Conservation (phyloP, 129 eudicot species). For the Silybum marianum region DNA sequence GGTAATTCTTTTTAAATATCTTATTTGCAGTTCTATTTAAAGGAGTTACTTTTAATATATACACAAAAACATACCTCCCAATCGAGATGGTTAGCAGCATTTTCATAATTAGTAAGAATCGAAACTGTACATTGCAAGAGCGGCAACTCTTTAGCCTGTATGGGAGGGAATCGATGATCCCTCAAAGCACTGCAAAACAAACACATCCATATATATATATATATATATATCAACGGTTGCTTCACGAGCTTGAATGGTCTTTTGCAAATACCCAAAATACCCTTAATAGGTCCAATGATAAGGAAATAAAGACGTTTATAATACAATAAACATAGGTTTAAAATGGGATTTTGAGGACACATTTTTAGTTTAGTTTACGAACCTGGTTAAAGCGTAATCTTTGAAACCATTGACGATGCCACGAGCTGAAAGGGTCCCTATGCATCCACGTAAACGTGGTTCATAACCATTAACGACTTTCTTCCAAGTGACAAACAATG, state of each 20-base stretch:
- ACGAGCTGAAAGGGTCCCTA: constrained; percentile 88
- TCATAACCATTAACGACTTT: constrained; percentile 85
- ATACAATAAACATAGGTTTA: no score
- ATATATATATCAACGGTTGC: neutral
- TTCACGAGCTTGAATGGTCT: neutral
- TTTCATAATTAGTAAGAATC: constrained; percentile 79
- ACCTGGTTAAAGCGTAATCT: constrained; percentile 94
- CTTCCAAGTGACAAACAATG: constrained; percentile 97
- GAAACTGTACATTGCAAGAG: constrained; percentile 89
- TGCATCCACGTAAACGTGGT: constrained; percentile 96
- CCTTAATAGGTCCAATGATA: neutral
- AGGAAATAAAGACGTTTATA: no score
- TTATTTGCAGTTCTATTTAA: neutral
- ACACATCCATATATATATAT: neutral
- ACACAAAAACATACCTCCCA: constrained; percentile 75
- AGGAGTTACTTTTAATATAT: neutral
- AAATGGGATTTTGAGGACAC: neutral
- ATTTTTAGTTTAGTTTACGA: neutral
- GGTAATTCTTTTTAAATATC: neutral
- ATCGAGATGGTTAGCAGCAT: constrained; percentile 74
- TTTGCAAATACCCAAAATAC: neutral
- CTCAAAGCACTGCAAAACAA: constrained; percentile 71
- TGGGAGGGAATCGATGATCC: constrained; percentile 89
- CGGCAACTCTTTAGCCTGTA: constrained; percentile 87
- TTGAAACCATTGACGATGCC: constrained; percentile 66